Percentiles rank a stretch among this genome's conserved stretches.
phyloP scores from a whole-genome alignment of 1,139 yeast species.

The Suhomyces yuchorum region DNA sequence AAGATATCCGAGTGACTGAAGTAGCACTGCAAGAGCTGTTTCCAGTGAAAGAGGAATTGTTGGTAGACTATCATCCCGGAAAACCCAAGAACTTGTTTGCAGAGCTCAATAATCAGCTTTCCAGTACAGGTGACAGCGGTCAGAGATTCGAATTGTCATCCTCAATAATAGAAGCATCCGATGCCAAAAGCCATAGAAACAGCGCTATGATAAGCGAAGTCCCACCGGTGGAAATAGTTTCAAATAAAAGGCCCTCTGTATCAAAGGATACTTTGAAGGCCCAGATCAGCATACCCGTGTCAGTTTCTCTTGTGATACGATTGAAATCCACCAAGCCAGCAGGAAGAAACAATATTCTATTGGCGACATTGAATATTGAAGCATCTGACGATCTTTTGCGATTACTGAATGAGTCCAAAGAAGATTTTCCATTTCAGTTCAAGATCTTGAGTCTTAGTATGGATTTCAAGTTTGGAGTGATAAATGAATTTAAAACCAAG shows the following conservation, averaged over 20 bases:
- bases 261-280: constrained; percentile 16
- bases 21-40: constrained; percentile 2
- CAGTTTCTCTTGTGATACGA: constrained; percentile 55
- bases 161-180: constrained; percentile 7
- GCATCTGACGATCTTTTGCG: constrained; percentile 47
- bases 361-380: constrained; percentile 60
- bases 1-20: constrained; percentile 5
- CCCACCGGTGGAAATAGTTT: background rate
- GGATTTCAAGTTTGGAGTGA: constrained; percentile 38
- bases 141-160: constrained; percentile 12
- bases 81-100: constrained; percentile 25
- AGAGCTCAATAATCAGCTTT: constrained; percentile 27
- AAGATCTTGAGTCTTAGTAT: constrained; percentile 46
- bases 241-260: background rate
- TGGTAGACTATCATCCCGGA: constrained; percentile 27
- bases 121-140: background rate
- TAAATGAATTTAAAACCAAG: constrained; percentile 30
- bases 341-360: constrained; percentile 51
- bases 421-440: constrained; percentile 29
- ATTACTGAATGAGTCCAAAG: constrained; percentile 15
- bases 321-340: constrained; percentile 60
- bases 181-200: constrained; percentile 1
- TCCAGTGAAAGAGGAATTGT: constrained; percentile 7
- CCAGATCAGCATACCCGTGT: constrained; percentile 38
- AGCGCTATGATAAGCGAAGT: constrained; percentile 1